Evolutionary conservation across 2,329 filamentous ascomycete species (phyloP).

Genomic region (Albophoma yamanashiensis): DNA sequence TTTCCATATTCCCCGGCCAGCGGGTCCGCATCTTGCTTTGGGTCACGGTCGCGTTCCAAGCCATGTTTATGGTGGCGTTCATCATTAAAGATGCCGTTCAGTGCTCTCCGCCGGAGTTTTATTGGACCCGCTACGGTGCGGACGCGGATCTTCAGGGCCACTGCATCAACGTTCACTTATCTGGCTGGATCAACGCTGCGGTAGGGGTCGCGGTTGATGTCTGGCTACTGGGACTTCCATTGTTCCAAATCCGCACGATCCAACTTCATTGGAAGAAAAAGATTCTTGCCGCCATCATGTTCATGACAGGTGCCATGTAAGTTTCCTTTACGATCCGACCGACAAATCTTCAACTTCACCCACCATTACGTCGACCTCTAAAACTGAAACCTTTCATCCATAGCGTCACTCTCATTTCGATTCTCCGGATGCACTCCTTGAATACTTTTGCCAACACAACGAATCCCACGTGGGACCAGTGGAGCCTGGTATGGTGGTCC

Average conservation of each 20-base stretch:
- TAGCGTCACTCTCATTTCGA: not conserved
- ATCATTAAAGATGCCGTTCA: not conserved
- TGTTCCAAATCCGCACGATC: conserved; percentile 1
- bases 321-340: not conserved
- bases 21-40: not conserved
- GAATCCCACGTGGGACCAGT: not conserved
- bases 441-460: not conserved
- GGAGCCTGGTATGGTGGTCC: not conserved
- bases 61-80: not conserved
- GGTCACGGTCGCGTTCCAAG: not conserved
- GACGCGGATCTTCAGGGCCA: not conserved
- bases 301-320: conserved; percentile 2
- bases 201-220: not conserved
- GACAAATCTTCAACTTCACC: not conserved
- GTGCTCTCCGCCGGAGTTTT: not conserved
- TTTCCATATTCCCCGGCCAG: conserved; percentile 1
- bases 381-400: not conserved
- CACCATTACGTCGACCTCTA: not conserved
- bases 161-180: not conserved
- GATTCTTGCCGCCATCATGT: conserved; percentile 1
- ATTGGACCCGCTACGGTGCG: not conserved
- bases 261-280: conserved; percentile 4
- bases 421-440: not conserved
- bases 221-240: conserved; percentile 1
- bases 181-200: not conserved